Conservation (phyloP, 164 flowering plant genomes). For the Berberis vulgaris region DNA sequence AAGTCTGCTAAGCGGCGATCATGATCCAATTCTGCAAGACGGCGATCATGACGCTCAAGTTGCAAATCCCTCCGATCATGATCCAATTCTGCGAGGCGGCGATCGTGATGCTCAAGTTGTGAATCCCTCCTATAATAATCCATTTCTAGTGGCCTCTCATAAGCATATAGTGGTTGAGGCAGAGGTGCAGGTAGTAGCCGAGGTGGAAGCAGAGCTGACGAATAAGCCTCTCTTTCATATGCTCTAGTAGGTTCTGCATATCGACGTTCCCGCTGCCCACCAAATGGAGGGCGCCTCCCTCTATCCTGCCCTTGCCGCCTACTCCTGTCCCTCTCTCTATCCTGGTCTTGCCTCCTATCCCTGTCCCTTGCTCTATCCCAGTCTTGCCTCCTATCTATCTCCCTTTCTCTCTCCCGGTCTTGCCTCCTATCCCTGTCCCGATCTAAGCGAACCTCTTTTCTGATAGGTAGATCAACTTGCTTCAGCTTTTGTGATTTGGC, state of each 20-base stretch:
- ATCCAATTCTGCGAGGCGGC: constrained; percentile 9
- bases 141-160: constrained; percentile 17
- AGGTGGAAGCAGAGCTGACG: constrained; percentile 1
- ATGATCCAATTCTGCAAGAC: no score
- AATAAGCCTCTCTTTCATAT: constrained; percentile 18
- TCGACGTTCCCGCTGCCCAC: neutral
- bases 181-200: constrained; percentile 2
- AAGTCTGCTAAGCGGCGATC: no score
- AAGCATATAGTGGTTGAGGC: constrained; percentile 15
- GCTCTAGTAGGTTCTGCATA: constrained; percentile 2
- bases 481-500: constrained; percentile 13
- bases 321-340: neutral
- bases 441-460: constrained; percentile 1
- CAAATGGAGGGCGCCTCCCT: neutral
- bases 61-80: neutral
- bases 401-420: neutral
- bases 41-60: no score
- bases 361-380: neutral
- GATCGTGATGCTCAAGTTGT: constrained; percentile 14
- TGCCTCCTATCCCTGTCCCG: neutral
- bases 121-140: constrained; percentile 15
- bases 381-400: neutral
- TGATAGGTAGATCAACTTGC: constrained; percentile 5
- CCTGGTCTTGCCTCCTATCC: constrained; percentile 1
- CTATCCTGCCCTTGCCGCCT: no score